Percentiles rank a stretch among this genome's conserved stretches.
Conservation (phyloP, 768 basidiomycete genomes). For the Mycena maculata region DNA sequence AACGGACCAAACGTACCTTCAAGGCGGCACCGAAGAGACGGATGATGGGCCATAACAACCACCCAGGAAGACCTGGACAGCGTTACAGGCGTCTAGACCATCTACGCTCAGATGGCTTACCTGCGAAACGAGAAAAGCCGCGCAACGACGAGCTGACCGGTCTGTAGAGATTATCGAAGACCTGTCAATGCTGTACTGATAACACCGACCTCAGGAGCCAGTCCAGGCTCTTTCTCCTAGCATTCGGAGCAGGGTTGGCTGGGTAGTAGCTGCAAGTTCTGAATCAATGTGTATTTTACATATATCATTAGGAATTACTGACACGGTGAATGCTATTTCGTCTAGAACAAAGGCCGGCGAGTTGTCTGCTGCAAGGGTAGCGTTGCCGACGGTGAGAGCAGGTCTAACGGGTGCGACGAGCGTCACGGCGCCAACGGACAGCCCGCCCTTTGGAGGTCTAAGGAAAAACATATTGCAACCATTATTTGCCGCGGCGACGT, state of each 20-base stretch:
- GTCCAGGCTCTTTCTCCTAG: conserved; percentile 56
- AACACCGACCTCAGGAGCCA: conserved; percentile 68
- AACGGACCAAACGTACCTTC: conserved; percentile 47
- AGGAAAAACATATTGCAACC: conserved; percentile 9
- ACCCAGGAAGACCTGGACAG: conserved; percentile 51
- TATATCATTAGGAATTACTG: too few relatives aligned
- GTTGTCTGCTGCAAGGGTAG: conserved; percentile 47
- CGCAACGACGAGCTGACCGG: conserved; percentile 58
- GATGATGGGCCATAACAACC: conserved; percentile 62
- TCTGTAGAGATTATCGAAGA: conserved; percentile 42
- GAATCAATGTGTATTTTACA: too few relatives aligned
- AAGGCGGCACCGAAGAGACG: conserved; percentile 63
- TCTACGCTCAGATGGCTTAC: neutral
- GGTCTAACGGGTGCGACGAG: conserved; percentile 61
- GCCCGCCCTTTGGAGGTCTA: conserved; percentile 36
- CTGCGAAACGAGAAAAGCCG: conserved; percentile 64
- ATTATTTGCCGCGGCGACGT: too few relatives aligned
- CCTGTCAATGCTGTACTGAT: neutral
- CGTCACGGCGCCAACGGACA: conserved; percentile 69
- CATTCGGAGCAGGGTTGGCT: conserved; percentile 50
- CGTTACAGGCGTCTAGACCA: neutral
- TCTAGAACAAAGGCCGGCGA: conserved; percentile 64
- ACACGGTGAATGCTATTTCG: conserved; percentile 71
- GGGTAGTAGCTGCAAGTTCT: too few relatives aligned
- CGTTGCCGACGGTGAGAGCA: conserved; percentile 52